These are phyloP conservation scores for Phytopythium chamaehyphon DNA, from an alignment of 352 stramenopile species.

Conservation along the genomic window DNA sequence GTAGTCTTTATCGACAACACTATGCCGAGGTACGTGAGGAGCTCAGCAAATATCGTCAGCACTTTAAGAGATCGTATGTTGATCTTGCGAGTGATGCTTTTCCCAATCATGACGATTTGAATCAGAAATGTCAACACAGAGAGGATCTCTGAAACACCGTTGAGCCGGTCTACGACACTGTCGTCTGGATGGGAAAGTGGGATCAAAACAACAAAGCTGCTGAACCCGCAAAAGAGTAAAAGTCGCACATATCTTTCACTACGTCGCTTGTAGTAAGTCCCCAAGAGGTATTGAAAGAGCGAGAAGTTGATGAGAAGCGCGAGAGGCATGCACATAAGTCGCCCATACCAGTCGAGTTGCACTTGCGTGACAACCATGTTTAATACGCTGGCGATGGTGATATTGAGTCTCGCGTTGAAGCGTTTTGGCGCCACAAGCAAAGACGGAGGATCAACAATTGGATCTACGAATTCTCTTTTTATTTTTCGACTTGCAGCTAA, in stretches of 20 bases:
- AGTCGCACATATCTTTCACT: conserved; percentile 14
- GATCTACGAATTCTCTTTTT: too few relatives aligned
- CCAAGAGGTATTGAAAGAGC: conserved; percentile 26
- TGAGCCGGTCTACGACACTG: conserved; percentile 8
- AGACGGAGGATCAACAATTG: too few relatives aligned
- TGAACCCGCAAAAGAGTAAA: conserved; percentile 13
- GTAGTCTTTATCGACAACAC: not conserved
- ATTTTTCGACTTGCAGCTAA: too few relatives aligned
- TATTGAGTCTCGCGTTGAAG: too few relatives aligned
- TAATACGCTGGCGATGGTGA: too few relatives aligned
- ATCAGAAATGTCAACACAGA: conserved; percentile 13
- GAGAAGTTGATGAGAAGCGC: conserved; percentile 23
- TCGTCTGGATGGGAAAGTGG: conserved; percentile 6
- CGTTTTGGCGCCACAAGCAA: too few relatives aligned
- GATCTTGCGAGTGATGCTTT: conserved; percentile 17
- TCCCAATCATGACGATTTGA: conserved; percentile 28
- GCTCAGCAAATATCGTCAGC: conserved; percentile 15
- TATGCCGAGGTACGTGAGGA: conserved; percentile 7
- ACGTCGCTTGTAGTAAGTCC: conserved; percentile 8
- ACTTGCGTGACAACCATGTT: not conserved
- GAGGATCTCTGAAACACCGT: conserved; percentile 15
- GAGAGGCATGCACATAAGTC: conserved; percentile 16
- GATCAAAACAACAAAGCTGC: conserved; percentile 9
- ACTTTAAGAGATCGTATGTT: conserved; percentile 16
- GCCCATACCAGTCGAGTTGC: not conserved